Percentiles rank a stretch among this genome's conserved stretches.
phyloP scores from a whole-genome alignment of 139 green algal genomes.

The Nannochloris sp. region DNA sequence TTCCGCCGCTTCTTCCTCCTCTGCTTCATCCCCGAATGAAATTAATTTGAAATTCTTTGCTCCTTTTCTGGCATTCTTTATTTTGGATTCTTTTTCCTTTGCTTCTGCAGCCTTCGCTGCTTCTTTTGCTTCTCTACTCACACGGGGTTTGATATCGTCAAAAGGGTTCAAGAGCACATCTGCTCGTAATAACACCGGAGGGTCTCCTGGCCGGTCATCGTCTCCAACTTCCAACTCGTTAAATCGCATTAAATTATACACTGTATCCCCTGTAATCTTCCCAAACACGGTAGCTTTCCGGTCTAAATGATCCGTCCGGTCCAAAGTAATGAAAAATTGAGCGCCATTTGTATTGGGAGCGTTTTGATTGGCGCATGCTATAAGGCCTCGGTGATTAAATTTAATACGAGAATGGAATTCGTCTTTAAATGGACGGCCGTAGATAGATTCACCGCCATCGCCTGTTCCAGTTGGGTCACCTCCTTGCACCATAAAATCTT shows the following conservation, averaged over 20 bases:
- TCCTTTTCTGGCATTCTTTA: conserved; percentile 26
- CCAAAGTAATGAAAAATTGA: conserved; percentile 83
- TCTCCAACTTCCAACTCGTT: conserved; percentile 71
- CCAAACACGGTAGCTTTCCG: conserved; percentile 92
- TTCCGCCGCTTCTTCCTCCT: conserved; percentile 31
- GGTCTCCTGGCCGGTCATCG: conserved; percentile 57
- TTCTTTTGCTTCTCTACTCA: conserved; percentile 24
- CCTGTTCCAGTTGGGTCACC: conserved; percentile 77
- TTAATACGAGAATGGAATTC: conserved; percentile 87
- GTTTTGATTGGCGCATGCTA: conserved; percentile 90
- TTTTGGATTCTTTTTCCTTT: conserved; percentile 12
- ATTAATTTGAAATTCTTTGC: conserved; percentile 76
- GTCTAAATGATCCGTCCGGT: conserved; percentile 67
- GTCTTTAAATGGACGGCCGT: conserved; percentile 59
- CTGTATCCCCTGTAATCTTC: conserved; percentile 72
- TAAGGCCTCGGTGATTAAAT: conserved; percentile 84
- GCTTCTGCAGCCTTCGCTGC: conserved; percentile 1
- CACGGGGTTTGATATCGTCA: conserved; percentile 83
- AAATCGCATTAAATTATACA: conserved; percentile 87
- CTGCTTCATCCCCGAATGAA: conserved; percentile 75
- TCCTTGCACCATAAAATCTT: conserved; percentile 69
- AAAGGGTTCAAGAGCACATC: conserved; percentile 95
- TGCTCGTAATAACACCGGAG: conserved; percentile 47
- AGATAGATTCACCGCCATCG: conserved; percentile 41
- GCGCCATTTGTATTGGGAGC: conserved; percentile 77